Evolutionary conservation across 352 stramenopile species (phyloP).

Genomic region (Phytopythium helicoides): DNA sequence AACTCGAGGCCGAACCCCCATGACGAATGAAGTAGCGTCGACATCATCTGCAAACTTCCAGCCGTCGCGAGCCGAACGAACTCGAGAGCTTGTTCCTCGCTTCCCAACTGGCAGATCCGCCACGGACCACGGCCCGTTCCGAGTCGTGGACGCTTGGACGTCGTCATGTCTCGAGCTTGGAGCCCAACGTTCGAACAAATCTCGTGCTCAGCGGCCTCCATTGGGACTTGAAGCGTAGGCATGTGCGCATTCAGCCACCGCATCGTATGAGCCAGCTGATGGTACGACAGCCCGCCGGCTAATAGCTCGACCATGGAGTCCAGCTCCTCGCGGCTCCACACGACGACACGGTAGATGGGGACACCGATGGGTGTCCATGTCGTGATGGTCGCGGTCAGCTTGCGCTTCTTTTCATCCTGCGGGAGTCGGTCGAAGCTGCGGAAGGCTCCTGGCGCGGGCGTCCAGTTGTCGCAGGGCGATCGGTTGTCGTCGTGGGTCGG

Average conservation of each 20-base stretch:
- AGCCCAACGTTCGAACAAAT: not conserved
- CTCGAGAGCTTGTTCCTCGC: constrained; percentile 25
- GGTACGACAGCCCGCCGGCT: constrained; percentile 25
- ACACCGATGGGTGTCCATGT: no score
- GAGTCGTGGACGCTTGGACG: not conserved
- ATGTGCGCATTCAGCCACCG: constrained; percentile 19
- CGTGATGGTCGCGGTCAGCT: not conserved
- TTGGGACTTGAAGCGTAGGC: not conserved
- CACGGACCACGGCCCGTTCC: not conserved
- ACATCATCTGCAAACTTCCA: constrained; percentile 31
- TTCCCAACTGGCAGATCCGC: constrained; percentile 12
- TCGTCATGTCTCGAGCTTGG: not conserved
- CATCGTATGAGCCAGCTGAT: constrained; percentile 27
- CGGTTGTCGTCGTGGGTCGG: constrained; percentile 15
- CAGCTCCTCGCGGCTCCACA: constrained; percentile 24
- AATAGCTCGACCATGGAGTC: constrained; percentile 30
- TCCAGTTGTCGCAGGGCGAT: constrained; percentile 16
- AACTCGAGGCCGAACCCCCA: constrained; percentile 56
- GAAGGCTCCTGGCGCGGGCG: constrained; percentile 21
- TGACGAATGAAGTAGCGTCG: constrained; percentile 28
- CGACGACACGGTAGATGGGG: constrained; percentile 21
- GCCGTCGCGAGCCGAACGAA: constrained; percentile 44
- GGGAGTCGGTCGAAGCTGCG: constrained; percentile 15
- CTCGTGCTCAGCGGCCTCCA: not conserved
- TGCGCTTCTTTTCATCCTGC: constrained; percentile 1